Base-by-base conservation (phyloP, 2,329 filamentous ascomycete genomes). In the Cercospora sesami region DNA sequence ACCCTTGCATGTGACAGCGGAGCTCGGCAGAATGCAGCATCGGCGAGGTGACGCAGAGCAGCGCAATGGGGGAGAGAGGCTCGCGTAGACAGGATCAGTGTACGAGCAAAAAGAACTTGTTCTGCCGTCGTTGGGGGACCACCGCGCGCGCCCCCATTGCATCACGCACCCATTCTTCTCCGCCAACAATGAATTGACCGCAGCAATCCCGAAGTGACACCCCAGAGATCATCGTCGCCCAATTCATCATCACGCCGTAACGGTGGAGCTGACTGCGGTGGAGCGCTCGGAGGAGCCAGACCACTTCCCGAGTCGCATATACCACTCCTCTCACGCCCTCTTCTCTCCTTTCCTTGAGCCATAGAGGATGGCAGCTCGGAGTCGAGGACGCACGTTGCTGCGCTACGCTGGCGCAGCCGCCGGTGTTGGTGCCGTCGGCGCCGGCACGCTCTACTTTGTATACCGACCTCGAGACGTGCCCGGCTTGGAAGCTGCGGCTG, bases 391-490 rank as follows among this genome's bases (percentile, higher is more conserved):
- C 42, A 70, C 60, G 36, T 75, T 89, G 69, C 75, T 89, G 73
- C 85, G 83, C 77, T 85, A 85, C 60, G 78, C 89, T 69, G 83
- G 88, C 31, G 89, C 89, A 79, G 85, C 85, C 62, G 82, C 86
- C 48, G 85, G 82, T 63, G 86, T 85, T 23, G 82, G 83, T 66
- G 81, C 82, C 39, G 82, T 83, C 63, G 85, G 85, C 72, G 85
- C 84, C 63, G 84, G 84, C 65, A 82, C 84, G 55, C 82, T 90
- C 67, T 90, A 90, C 79, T 80, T 87, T 69, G 83, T 86, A 71
- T 91, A 91, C 79, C 87, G 90, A 42, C 90, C 90, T 12, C 86
- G 89, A 75, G 88, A 91, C 77, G 90, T 93, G 68, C 90, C 90
- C 58, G 90, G 90, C 62, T 86, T 85, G 71, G 89, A 91, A 71